phyloP scores from a whole-genome alignment of 2,329 filamentous ascomycete species.

The Sarocladium strictum region DNA sequence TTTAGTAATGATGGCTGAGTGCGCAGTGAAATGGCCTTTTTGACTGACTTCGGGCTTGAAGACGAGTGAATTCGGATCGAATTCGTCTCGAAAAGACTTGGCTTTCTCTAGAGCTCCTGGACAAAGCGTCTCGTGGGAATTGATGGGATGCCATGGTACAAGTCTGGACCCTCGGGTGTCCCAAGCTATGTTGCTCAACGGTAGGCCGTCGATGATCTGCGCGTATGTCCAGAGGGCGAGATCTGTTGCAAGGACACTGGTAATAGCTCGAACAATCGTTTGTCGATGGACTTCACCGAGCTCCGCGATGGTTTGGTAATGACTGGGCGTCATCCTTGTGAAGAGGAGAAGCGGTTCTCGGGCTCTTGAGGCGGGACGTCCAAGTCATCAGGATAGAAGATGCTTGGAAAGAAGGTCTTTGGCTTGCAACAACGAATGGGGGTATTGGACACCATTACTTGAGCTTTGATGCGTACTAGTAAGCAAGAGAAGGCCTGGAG shows the following conservation, averaged over 20 bases:
- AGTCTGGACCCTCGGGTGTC: background rate
- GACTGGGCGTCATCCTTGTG: background rate
- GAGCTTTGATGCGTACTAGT: background rate
- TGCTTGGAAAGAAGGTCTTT: background rate
- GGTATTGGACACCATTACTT: background rate
- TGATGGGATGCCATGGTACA: conserved; percentile 13
- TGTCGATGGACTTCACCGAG: conserved; percentile 6
- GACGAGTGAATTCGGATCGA: background rate
- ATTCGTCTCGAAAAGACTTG: conserved; percentile 11
- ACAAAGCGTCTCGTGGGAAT: conserved; percentile 17
- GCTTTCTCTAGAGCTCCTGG: conserved; percentile 13
- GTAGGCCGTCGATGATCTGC: conserved; percentile 20
- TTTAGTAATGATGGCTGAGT: background rate
- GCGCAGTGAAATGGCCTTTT: background rate
- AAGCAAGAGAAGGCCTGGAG: background rate
- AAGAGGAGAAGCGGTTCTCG: background rate
- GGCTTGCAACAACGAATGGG: background rate
- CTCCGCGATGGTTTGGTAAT: background rate
- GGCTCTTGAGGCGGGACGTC: background rate
- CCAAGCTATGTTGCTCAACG: conserved; percentile 1
- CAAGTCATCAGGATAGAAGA: background rate
- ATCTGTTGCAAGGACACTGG: conserved; percentile 11
- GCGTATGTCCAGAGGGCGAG: conserved; percentile 16
- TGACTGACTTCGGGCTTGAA: background rate
- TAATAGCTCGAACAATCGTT: conserved; percentile 11